phyloP scores from a whole-genome alignment of 163 green algal species.

The Chlorella variabilis region DNA sequence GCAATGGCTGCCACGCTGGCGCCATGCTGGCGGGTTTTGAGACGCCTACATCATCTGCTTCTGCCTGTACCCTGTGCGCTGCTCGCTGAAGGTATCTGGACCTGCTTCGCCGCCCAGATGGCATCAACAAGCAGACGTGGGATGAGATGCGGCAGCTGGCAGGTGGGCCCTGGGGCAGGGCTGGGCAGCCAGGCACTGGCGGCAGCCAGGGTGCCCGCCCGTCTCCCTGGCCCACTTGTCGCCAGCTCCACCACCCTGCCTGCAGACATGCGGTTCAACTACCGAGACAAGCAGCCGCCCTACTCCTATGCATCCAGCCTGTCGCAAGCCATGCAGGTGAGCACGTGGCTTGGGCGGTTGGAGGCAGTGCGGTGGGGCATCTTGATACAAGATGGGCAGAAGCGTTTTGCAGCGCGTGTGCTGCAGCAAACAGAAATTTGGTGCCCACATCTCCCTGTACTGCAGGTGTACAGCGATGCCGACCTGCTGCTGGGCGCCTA shows the following conservation, averaged over 20 bases:
- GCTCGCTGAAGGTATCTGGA: slow-evolving; percentile 70
- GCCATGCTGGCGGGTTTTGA: background rate
- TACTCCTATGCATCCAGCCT: slow-evolving; percentile 64
- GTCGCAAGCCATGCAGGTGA: slow-evolving; percentile 61
- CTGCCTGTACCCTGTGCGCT: background rate
- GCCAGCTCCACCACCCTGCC: too few species aligned
- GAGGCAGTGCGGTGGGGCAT: too few species aligned
- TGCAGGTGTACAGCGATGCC: slow-evolving; percentile 57
- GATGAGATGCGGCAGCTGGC: slow-evolving; percentile 63
- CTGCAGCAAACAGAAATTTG: background rate
- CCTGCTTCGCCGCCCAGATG: slow-evolving; percentile 62
- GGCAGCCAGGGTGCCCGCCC: background rate
- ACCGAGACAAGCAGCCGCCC: slow-evolving; percentile 70
- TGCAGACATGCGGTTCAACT: slow-evolving; percentile 67
- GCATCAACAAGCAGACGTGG: slow-evolving; percentile 58
- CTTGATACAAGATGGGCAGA: too few species aligned
- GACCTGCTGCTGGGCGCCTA: slow-evolving; percentile 75
- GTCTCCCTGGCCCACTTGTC: background rate
- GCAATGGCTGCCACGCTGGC: background rate
- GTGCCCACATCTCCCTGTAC: background rate
- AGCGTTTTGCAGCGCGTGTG: background rate
- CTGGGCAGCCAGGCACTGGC: too few species aligned
- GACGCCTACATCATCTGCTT: too few species aligned
- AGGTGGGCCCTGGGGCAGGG: slow-evolving; percentile 37
- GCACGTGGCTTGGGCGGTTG: too few species aligned